Conservation (phyloP, 2,329 filamentous ascomycete species). For the Sarocladium oryzae region DNA sequence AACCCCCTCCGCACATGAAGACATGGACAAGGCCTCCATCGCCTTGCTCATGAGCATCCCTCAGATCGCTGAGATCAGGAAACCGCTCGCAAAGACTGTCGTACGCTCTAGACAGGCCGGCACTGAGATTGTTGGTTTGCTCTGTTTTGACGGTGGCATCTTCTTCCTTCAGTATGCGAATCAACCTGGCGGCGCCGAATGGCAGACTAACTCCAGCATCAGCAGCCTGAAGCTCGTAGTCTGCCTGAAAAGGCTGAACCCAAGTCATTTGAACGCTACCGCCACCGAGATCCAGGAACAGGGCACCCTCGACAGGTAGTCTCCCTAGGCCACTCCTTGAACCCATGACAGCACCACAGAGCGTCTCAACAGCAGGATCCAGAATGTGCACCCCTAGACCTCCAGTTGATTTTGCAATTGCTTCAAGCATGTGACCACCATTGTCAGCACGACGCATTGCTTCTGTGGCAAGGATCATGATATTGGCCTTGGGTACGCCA, state of each 20-base stretch:
- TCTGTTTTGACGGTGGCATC: constrained; percentile 33
- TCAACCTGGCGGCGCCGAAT: constrained; percentile 54
- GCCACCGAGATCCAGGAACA: constrained; percentile 84
- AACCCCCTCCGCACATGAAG: constrained; percentile 85
- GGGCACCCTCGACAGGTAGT: constrained; percentile 50
- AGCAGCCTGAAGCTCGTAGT: constrained; percentile 49
- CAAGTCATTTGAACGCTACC: constrained; percentile 61
- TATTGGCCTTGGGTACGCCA: constrained; percentile 56
- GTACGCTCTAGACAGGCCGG: constrained; percentile 55
- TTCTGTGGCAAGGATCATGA: constrained; percentile 79
- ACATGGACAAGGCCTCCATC: constrained; percentile 50
- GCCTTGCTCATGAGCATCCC: constrained; percentile 26
- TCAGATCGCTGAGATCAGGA: constrained; percentile 38
- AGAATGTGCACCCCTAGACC: constrained; percentile 68
- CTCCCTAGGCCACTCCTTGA: constrained; percentile 66
- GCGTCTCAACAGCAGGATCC: constrained; percentile 72
- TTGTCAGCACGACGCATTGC: constrained; percentile 80
- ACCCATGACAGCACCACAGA: constrained; percentile 71
- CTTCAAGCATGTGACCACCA: constrained; percentile 56
- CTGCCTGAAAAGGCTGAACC: constrained; percentile 41
- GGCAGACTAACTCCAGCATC: constrained; percentile 50
- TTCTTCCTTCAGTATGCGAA: constrained; percentile 38
- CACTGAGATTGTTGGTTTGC: constrained; percentile 48
- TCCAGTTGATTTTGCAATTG: constrained; percentile 53
- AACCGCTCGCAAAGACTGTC: constrained; percentile 42